phyloP scores from a whole-genome alignment of 1,284 basidiomycete species.

The Trametes pubescens region DNA sequence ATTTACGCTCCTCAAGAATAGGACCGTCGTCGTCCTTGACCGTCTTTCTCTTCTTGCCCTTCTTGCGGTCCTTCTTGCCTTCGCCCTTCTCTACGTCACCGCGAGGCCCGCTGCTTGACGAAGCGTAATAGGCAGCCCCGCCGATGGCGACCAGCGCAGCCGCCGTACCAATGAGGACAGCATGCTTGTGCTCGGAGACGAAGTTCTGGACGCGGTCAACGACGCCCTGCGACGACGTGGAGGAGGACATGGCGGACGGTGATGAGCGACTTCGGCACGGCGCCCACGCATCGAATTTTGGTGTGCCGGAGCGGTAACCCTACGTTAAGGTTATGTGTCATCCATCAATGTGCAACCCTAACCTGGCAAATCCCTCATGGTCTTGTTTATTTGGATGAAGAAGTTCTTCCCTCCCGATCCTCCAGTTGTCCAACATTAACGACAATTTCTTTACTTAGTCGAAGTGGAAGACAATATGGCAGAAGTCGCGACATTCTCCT shows the following conservation, averaged over 20 bases:
- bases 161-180: constrained; percentile 71
- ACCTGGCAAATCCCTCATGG: constrained; percentile 2
- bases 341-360: constrained; percentile 12
- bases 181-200: constrained; percentile 78
- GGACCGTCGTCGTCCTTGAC: constrained; percentile 67
- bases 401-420: not conserved
- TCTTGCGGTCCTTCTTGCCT: constrained; percentile 61
- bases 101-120: constrained; percentile 48
- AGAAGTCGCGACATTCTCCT: constrained; percentile 54
- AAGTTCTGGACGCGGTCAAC: constrained; percentile 75
- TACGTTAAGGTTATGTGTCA: constrained; percentile 20
- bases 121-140: constrained; percentile 81
- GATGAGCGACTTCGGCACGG: constrained; percentile 35
- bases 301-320: constrained; percentile 11
- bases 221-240: constrained; percentile 45
- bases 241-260: constrained; percentile 44
- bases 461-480: constrained; percentile 32
- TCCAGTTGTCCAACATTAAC: not conserved
- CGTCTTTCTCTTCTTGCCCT: constrained; percentile 72
- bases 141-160: constrained; percentile 79
- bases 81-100: constrained; percentile 59
- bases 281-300: constrained; percentile 22
- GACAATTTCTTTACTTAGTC: not conserved
- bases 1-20: constrained; percentile 74
- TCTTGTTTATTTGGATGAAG: not conserved